Base-by-base conservation (phyloP, 1,284 basidiomycete species). In the Microbotryum saponariae region DNA sequence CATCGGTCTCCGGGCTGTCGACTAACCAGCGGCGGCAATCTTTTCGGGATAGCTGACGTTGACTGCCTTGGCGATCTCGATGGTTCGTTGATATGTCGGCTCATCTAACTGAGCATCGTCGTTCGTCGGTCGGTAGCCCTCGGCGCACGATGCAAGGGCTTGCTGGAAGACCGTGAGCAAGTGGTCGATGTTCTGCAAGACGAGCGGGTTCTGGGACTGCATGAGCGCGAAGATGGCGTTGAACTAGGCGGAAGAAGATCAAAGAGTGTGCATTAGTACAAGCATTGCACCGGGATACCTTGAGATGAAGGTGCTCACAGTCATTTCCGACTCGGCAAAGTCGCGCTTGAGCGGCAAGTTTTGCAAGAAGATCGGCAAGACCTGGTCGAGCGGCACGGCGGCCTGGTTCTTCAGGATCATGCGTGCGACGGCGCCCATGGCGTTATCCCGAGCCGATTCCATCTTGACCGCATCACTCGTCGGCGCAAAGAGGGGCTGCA, bases 391-490 rank as follows among this genome's bases (percentile, higher is more conserved):
- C 25, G 96, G 96, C 27, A 98, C 78, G 6, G 88, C 90, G 6
- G 80, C 76, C 6, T 83, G 79, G 76, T 92, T 93, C 76, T 88
- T 89, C 71, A 85, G 76, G 72, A 98, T 87, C 78, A 98, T 83
- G 33, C 96, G 86, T 6, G 85, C 85, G 59, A 98, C 86, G 54
- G 92, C 91, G 58, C 96, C 96, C 33, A 88, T 84, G 14, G 96
- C 96, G 75, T 99, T 99, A 77, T 99, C 96, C 63, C 87, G 87
- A 21, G 93, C 92, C 71, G 92, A 93, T 67, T 88, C 78, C 12
- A 88, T 78, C 6, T 84, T 76, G 59, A 60, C 61, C 44, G 61
- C 55, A 61, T 85, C 82, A 12, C 83, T 78, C 3, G 82, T 71
- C 54, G 88, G 81, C 55, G 81, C 77, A 77, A 99, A 98, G 69